Conservation (phyloP, 2,329 filamentous ascomycete genomes). For the Elsinoe batatas region DNA sequence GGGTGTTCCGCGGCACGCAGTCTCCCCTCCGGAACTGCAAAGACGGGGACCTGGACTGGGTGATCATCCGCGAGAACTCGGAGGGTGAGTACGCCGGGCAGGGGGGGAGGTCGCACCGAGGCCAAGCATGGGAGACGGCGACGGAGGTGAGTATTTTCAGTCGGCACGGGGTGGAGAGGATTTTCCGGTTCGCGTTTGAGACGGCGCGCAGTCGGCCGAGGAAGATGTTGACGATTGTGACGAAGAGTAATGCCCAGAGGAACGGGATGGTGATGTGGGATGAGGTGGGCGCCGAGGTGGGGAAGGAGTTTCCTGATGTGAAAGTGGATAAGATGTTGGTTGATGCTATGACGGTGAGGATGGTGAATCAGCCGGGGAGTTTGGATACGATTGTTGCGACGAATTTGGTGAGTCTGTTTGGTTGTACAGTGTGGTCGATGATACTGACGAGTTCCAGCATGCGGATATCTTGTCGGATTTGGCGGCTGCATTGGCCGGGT, state of each 20-base stretch:
- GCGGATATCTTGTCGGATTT: constrained; percentile 63
- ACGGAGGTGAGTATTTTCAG: constrained; percentile 58
- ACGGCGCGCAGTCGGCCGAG: constrained; percentile 46
- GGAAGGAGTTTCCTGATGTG: constrained; percentile 50
- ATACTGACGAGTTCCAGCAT: constrained; percentile 20
- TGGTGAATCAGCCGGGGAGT: constrained; percentile 32
- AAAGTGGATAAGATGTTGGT: constrained; percentile 56
- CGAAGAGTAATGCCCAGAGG: constrained; percentile 56
- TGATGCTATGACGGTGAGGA: constrained; percentile 56
- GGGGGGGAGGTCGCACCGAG: constrained; percentile 51
- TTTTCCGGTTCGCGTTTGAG: constrained; percentile 56
- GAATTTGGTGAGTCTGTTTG: constrained; percentile 36
- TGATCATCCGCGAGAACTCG: constrained; percentile 57
- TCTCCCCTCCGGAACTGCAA: constrained; percentile 46
- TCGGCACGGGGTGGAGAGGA: constrained; percentile 47
- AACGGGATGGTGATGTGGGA: constrained; percentile 63
- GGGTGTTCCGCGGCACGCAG: constrained; percentile 50
- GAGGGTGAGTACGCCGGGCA: constrained; percentile 59
- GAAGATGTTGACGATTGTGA: constrained; percentile 53
- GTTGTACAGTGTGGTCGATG: neutral
- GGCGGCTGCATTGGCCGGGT: constrained; percentile 59
- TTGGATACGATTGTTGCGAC: constrained; percentile 45
- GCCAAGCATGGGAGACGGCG: constrained; percentile 49
- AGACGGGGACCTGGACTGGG: constrained; percentile 54
- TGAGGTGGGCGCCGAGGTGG: constrained; percentile 47